A percentile compares a stretch with the other conserved stretches of the same genome.
Evolutionary conservation across 768 basidiomycete genomes (phyloP).

Genomic region (Auriscalpium orientale): DNA sequence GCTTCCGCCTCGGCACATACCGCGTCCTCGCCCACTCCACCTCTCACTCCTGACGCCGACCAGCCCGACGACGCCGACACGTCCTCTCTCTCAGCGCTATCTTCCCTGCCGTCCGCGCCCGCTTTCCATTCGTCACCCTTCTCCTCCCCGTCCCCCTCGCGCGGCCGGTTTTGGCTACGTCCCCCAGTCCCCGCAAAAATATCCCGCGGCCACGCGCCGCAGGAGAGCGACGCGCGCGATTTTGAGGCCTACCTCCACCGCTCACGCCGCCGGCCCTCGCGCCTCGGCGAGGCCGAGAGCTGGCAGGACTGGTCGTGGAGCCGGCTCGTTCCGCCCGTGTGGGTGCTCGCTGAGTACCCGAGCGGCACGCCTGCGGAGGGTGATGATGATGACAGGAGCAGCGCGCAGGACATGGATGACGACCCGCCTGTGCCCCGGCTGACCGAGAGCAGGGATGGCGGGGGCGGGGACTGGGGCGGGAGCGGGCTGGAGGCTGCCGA

Average conservation of each 20-base stretch:
- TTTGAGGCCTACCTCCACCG: conserved; percentile 16
- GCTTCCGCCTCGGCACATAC: neutral
- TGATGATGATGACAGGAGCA: too few relatives aligned
- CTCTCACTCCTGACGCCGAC: conserved; percentile 6
- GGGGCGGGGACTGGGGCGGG: too few relatives aligned
- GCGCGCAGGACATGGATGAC: too few relatives aligned
- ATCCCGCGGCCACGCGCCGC: neutral
- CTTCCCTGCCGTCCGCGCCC: too few relatives aligned
- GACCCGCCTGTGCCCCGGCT: too few relatives aligned
- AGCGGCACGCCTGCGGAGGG: too few relatives aligned
- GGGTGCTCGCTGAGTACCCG: conserved; percentile 7
- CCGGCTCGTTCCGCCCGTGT: conserved; percentile 13
- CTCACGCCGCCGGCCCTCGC: conserved; percentile 14
- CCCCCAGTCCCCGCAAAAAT: neutral
- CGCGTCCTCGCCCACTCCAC: conserved; percentile 1
- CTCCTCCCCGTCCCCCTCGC: neutral
- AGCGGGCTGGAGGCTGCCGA: neutral
- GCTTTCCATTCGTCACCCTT: neutral
- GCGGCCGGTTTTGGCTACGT: too few relatives aligned
- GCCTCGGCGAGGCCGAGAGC: conserved; percentile 7
- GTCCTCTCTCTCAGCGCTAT: neutral
- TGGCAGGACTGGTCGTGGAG: conserved; percentile 18
- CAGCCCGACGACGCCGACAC: conserved; percentile 9
- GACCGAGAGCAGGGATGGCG: too few relatives aligned
- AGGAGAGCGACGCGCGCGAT: conserved; percentile 9